Evolutionary conservation across 768 basidiomycete species (phyloP).

Genomic region (Cystofilobasidium bisporidii): DNA sequence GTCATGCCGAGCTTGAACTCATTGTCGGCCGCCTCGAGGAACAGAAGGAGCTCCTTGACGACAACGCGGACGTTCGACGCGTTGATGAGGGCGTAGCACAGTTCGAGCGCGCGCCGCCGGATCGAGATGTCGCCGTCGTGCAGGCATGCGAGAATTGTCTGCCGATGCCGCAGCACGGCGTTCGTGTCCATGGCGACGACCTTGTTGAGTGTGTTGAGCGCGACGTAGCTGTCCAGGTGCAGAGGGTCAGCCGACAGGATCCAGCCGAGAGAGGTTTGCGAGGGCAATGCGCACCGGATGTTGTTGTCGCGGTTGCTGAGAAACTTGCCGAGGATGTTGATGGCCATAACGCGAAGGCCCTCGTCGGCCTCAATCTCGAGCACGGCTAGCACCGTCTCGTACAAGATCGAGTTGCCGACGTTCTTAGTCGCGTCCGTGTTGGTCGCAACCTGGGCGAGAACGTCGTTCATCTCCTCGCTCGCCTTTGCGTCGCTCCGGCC

Average conservation of each 20-base stretch:
- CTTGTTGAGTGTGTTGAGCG: conserved; percentile 94
- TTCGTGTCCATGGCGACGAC: conserved; percentile 96
- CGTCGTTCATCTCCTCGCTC: conserved; percentile 96
- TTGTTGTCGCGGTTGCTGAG: conserved; percentile 96
- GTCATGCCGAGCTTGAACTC: conserved; percentile 98
- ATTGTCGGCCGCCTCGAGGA: conserved; percentile 95
- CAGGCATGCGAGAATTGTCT: conserved; percentile 96
- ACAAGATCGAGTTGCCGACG: conserved; percentile 93
- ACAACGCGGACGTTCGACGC: conserved; percentile 87
- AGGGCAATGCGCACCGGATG: conserved; percentile 58
- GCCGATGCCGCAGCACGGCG: conserved; percentile 94
- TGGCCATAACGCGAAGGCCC: conserved; percentile 94
- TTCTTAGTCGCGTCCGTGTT: conserved; percentile 97
- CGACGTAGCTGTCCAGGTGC: conserved; percentile 64
- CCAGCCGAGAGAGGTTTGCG: neutral
- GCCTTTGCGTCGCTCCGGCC: conserved; percentile 75
- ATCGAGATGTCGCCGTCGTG: conserved; percentile 99
- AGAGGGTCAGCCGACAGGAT: neutral
- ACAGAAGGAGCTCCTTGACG: conserved; percentile 82
- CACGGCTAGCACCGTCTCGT: conserved; percentile 92
- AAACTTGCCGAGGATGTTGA: conserved; percentile 98
- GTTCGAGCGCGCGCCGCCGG: conserved; percentile 85
- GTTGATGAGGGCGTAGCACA: conserved; percentile 94
- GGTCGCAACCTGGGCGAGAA: conserved; percentile 94
- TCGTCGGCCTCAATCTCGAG: conserved; percentile 95